phyloP scores from a whole-genome alignment of 768 basidiomycete species.

The Lactarius trivialis region DNA sequence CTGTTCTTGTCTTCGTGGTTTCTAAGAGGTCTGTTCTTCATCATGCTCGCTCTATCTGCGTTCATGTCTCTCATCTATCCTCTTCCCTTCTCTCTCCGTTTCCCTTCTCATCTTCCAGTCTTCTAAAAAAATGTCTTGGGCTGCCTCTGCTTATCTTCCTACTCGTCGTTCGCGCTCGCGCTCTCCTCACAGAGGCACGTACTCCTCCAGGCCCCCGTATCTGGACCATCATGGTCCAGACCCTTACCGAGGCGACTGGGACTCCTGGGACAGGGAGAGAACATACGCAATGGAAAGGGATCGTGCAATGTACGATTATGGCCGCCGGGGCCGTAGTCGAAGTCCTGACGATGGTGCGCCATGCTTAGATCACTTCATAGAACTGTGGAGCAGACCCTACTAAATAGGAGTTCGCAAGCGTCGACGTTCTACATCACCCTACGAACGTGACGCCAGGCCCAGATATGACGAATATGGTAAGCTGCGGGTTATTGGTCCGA shows the following conservation, averaged over 20 bases:
- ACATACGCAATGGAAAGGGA: conserved; percentile 67
- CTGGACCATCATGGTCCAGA: conserved; percentile 54
- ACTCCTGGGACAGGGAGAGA: conserved; percentile 66
- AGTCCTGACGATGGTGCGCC: conserved; percentile 70
- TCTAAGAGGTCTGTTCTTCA: conserved; percentile 88
- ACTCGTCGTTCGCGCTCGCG: conserved; percentile 79
- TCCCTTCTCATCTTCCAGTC: conserved; percentile 46
- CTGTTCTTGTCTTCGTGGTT: conserved; percentile 39
- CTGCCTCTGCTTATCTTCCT: conserved; percentile 60
- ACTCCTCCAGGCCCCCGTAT: conserved; percentile 49
- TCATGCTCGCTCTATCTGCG: conserved; percentile 80
- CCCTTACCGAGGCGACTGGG: conserved; percentile 59
- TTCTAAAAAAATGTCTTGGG: conserved; percentile 57
- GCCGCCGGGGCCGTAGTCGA: conserved; percentile 67
- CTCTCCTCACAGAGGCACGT: conserved; percentile 53
- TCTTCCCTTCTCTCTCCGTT: conserved; percentile 40
- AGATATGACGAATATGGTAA: conserved; percentile 83
- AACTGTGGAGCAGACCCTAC: not conserved
- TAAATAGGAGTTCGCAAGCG: conserved; percentile 58
- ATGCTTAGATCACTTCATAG: not conserved
- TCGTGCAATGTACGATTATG: conserved; percentile 59
- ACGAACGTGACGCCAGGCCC: conserved; percentile 75
- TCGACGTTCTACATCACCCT: conserved; percentile 71
- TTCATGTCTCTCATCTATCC: conserved; percentile 64
- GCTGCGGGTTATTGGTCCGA: conserved; percentile 17